phyloP scores from a whole-genome alignment of 2,329 filamentous ascomycete genomes.

The Ampelomyces quisqualis region DNA sequence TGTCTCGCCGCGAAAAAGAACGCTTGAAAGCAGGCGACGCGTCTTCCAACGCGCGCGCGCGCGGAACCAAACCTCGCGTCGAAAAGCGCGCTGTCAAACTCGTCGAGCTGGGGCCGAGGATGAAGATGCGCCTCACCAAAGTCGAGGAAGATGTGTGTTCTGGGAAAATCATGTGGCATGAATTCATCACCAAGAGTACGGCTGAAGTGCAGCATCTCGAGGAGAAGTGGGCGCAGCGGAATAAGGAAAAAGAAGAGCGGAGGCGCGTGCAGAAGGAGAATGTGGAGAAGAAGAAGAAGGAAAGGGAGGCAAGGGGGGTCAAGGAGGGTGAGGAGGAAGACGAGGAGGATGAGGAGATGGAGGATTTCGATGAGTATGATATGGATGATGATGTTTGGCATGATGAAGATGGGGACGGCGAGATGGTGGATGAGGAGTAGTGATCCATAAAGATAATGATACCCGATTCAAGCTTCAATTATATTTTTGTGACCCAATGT shows the following conservation, averaged over 20 bases:
- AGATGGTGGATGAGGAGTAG: slow-evolving; percentile 49
- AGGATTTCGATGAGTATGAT: slow-evolving; percentile 52
- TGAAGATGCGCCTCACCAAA: slow-evolving; percentile 88
- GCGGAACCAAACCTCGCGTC: slow-evolving; percentile 52
- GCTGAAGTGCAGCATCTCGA: slow-evolving; percentile 78
- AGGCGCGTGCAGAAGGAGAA: slow-evolving; percentile 85
- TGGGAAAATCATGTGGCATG: slow-evolving; percentile 96
- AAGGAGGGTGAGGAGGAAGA: slow-evolving; percentile 48
- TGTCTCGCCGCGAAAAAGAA: slow-evolving; percentile 56
- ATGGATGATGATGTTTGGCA: slow-evolving; percentile 56
- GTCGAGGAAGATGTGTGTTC: slow-evolving; percentile 91
- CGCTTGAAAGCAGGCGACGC: slow-evolving; percentile 46
- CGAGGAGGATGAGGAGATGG: slow-evolving; percentile 51
- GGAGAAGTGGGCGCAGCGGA: slow-evolving; percentile 74
- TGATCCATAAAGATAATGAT: slow-evolving; percentile 28
- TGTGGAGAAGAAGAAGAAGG: slow-evolving; percentile 78
- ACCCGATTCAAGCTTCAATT: slow-evolving; percentile 30
- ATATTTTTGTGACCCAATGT: no score
- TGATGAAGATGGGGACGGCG: slow-evolving; percentile 53
- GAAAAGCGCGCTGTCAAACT: slow-evolving; percentile 89
- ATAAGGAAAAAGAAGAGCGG: slow-evolving; percentile 78
- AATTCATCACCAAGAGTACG: slow-evolving; percentile 82
- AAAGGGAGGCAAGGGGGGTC: slow-evolving; percentile 49
- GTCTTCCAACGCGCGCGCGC: slow-evolving; percentile 39
- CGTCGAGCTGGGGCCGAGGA: slow-evolving; percentile 85